These are phyloP conservation scores for Yamadazyma atmosphaerica DNA, from an alignment of 1,139 yeast genomes.

Conservation along the genomic window DNA sequence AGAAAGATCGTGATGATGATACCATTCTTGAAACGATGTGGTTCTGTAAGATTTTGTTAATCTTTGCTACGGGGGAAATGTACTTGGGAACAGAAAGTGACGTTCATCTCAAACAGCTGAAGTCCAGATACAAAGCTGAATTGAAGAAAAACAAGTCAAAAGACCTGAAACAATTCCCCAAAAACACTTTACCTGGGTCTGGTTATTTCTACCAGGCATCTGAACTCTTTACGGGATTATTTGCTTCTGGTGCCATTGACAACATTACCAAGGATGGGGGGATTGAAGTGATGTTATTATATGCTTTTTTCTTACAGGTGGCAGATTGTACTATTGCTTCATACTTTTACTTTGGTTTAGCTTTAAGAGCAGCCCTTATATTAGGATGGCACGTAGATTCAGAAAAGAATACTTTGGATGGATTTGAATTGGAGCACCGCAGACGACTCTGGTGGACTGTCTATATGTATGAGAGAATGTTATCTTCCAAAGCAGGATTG, in stretches of 20 bases:
- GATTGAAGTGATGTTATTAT: slow-evolving; percentile 73
- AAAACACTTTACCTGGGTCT: slow-evolving; percentile 66
- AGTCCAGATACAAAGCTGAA: slow-evolving; percentile 25
- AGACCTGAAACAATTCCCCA: slow-evolving; percentile 13
- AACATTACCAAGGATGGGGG: slow-evolving; percentile 78
- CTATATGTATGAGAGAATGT: slow-evolving; percentile 84
- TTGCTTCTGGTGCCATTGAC: slow-evolving; percentile 78
- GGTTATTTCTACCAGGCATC: slow-evolving; percentile 77
- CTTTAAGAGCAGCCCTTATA: slow-evolving; percentile 70
- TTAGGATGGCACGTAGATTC: slow-evolving; percentile 86
- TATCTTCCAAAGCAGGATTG: slow-evolving; percentile 81
- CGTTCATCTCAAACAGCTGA: slow-evolving; percentile 34
- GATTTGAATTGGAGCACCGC: slow-evolving; percentile 76
- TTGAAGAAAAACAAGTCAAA: slow-evolving; percentile 37
- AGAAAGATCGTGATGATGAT: slow-evolving; percentile 50
- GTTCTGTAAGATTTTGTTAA: slow-evolving; percentile 74
- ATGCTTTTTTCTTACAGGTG: slow-evolving; percentile 80
- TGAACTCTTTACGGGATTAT: slow-evolving; percentile 69
- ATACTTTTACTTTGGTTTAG: slow-evolving; percentile 77
- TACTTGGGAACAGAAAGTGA: slow-evolving; percentile 69
- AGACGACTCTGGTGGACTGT: slow-evolving; percentile 92
- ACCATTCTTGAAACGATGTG: slow-evolving; percentile 73
- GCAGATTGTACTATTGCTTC: slow-evolving; percentile 86
- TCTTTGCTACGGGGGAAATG: slow-evolving; percentile 86
- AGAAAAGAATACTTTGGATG: slow-evolving; percentile 59